phyloP scores from a whole-genome alignment of 805 yeast genomes.

The Scheffersomyces spartinae region DNA sequence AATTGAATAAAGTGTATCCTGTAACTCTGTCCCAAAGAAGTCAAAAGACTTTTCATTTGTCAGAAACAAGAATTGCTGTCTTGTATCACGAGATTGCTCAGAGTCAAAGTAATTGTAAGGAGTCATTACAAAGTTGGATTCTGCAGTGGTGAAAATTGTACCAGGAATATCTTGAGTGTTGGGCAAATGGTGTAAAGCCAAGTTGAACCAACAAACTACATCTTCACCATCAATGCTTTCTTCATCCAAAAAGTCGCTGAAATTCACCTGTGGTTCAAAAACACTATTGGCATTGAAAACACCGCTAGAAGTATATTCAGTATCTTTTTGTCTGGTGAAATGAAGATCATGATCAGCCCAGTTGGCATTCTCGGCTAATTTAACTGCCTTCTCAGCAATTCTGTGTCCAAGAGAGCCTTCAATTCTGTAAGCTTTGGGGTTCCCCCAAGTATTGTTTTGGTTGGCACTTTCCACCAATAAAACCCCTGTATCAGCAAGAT shows the following conservation, averaged over 20 bases:
- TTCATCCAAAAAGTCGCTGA: conserved; percentile 11
- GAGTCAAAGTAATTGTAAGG: conserved; percentile 15
- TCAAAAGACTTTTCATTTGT: conserved; percentile 11
- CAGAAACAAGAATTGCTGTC: conserved; percentile 10
- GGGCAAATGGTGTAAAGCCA: conserved; percentile 16
- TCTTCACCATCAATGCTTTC: conserved; percentile 13
- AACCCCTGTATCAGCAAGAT: conserved; percentile 10
- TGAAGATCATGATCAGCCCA: conserved; percentile 13
- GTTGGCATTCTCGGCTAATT: conserved; percentile 2
- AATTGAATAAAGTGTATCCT: conserved; percentile 7
- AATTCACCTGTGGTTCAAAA: conserved; percentile 10
- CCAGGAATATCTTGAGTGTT: conserved; percentile 16
- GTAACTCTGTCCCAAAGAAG: conserved; percentile 9
- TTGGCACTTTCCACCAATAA: conserved; percentile 13
- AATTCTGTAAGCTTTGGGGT: conserved; percentile 14
- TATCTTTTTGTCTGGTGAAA: conserved; percentile 12
- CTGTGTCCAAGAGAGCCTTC: conserved; percentile 9
- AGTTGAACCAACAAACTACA: conserved; percentile 14
- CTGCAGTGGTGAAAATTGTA: conserved; percentile 14
- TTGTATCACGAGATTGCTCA: conserved; percentile 11
- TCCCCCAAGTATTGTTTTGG: conserved; percentile 11
- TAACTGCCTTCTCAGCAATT: conserved; percentile 1
- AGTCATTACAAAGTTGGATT: conserved; percentile 10
- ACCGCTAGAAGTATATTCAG: conserved; percentile 11
- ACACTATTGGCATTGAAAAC: conserved; percentile 12